A percentile compares a stretch with the other conserved stretches of the same genome.
phyloP scores from a whole-genome alignment of 1,139 yeast genomes.

The Yamadazyma pseudoaaseri region DNA sequence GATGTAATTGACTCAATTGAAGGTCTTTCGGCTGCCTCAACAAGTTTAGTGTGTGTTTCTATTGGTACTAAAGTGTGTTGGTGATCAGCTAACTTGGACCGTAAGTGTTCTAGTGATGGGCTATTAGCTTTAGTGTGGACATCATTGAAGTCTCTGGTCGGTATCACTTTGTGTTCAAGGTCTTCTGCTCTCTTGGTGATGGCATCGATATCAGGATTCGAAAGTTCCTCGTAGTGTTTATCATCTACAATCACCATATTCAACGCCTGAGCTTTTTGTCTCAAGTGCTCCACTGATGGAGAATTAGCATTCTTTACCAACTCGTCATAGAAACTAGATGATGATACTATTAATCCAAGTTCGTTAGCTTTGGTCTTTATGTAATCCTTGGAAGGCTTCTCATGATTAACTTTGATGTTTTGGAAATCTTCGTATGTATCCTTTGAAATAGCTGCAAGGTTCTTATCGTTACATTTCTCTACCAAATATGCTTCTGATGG shows the following conservation, averaged over 20 bases:
- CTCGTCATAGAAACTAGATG: conserved; percentile 29
- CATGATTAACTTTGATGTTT: conserved; percentile 25
- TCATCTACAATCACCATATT: conserved; percentile 20
- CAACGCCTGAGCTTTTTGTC: conserved; percentile 24
- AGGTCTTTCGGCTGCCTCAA: conserved; percentile 15
- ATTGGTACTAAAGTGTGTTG: conserved; percentile 17
- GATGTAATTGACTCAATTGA: conserved; percentile 13
- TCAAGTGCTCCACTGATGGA: conserved; percentile 25
- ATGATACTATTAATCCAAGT: conserved; percentile 30
- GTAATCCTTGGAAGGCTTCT: conserved; percentile 25
- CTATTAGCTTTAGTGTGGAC: conserved; percentile 11
- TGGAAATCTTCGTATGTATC: conserved; percentile 23
- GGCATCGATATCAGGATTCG: conserved; percentile 20
- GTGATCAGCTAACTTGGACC: conserved; percentile 15
- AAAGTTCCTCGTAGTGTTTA: conserved; percentile 15
- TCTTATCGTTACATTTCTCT: conserved; percentile 23
- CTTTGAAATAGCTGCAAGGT: conserved; percentile 24
- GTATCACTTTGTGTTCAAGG: conserved; percentile 9
- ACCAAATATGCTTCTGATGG: conserved; percentile 32
- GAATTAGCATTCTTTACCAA: conserved; percentile 21
- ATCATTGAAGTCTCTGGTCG: conserved; percentile 4
- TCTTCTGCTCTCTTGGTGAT: conserved; percentile 11
- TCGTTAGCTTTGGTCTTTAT: conserved; percentile 31
- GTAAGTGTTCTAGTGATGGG: conserved; percentile 23
- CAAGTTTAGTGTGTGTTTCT: conserved; percentile 18